Base-by-base conservation (phyloP, 208 protist genomes). In the Trypanosoma caninum region DNA sequence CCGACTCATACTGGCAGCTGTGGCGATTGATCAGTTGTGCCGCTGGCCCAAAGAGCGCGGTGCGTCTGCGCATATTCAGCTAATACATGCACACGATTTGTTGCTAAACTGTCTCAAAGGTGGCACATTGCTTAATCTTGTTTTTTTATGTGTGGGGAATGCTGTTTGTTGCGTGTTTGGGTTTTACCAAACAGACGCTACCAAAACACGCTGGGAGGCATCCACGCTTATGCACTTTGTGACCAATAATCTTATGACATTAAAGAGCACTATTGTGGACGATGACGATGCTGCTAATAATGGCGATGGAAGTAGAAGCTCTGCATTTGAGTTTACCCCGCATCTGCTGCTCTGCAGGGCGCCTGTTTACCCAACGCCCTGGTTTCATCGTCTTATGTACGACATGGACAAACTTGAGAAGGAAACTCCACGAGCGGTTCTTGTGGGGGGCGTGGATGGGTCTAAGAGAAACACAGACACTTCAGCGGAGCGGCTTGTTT, bases 141-240 rank as follows among this genome's bases (percentile, higher is more conserved):
- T 78, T 20, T 58, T 87, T 52, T n/a, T 87, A 16, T 60, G 66
- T 20, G 54, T 87, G 4, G 80, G 84, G 31, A 76, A 72, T 38
- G 73, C 84, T 3, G 33, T 87, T 25, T 67, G 65, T 0, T 53
- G 78, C 25, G 76, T 72, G 1, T 42, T 84, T 44, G 71, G 68
- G 41, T 80, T 90, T 54, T 56, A 51, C 10, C n/a, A 38, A 13
- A 14, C 37, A 16, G 27, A 31, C 2, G 52, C 55, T 30, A n/a
- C n/a, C n/a, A 58, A 9, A 16, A 50, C 23, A 16, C 35, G 33
- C 13, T 65, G 56, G 57, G 51, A 53, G 28, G 35, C 55, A 14
- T 27, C 30, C 1, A 40, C 25, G n/a, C 27, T 62, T 3, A 14
- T 57, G 28, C 46, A 35, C 23, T 64, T 72, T 59, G 20, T 72